phyloP scores from a whole-genome alignment of 345 rosid species.

The Rhodomyrtus tomentosa region DNA sequence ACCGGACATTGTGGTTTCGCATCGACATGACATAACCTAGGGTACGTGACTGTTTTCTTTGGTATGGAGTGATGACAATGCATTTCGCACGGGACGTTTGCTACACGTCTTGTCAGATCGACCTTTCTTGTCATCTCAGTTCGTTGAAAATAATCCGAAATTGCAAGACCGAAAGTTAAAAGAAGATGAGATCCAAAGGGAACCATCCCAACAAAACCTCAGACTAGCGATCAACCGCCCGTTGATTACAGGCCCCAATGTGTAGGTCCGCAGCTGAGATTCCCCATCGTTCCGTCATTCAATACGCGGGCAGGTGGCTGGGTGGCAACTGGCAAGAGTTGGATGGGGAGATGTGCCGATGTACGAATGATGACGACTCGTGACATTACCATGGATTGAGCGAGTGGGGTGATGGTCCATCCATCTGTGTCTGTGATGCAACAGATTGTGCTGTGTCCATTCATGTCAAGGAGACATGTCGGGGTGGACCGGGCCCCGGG shows the following conservation, averaged over 20 bases:
- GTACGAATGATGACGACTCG: background rate
- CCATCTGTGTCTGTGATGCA: background rate
- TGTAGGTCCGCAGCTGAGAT: background rate
- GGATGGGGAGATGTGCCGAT: background rate
- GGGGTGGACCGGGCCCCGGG: background rate
- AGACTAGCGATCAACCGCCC: background rate
- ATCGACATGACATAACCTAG: background rate
- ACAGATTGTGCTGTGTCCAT: accelerated
- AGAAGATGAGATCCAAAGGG: background rate
- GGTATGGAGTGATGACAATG: background rate
- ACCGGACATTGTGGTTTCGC: background rate
- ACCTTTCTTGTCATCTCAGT: background rate
- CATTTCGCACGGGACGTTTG: background rate
- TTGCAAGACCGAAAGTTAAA: background rate
- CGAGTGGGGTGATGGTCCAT: background rate
- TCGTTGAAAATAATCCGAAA: background rate
- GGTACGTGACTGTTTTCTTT: background rate
- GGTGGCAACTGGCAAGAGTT: background rate
- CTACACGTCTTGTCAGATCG: background rate
- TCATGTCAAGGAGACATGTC: background rate
- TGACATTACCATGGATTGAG: background rate
- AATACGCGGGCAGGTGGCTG: background rate
- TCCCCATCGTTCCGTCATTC: background rate
- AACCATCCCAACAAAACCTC: background rate
- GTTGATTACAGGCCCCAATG: background rate